These are phyloP conservation scores for Diversispora epigaea DNA, from an alignment of 192 early-diverging fungal genomes.

Conservation along the genomic window DNA sequence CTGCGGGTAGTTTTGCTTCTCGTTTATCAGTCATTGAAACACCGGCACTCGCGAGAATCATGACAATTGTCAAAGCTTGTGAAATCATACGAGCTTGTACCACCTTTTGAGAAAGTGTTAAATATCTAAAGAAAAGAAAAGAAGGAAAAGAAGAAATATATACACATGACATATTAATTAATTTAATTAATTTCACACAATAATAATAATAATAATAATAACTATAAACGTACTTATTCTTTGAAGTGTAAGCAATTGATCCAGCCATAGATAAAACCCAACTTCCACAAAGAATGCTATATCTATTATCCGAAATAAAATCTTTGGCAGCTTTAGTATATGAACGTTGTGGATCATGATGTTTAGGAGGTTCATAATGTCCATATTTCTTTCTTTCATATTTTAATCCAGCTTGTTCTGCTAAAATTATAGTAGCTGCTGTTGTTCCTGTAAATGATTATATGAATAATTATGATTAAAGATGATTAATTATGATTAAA, in stretches of 20 bases:
- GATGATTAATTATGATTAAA: too few relatives aligned
- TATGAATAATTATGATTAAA: too few relatives aligned
- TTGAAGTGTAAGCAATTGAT: slow-evolving; percentile 41
- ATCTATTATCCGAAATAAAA: not conserved
- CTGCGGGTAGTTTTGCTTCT: not conserved
- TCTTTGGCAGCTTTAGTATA: not conserved
- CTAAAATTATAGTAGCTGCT: slow-evolving; percentile 39
- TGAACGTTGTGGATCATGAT: not conserved
- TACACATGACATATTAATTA: not conserved
- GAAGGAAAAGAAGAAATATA: too few relatives aligned
- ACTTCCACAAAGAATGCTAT: slow-evolving; percentile 39
- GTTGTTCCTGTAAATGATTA: slow-evolving; percentile 29
- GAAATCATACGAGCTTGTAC: slow-evolving; percentile 76
- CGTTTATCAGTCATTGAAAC: slow-evolving; percentile 41
- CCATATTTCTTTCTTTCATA: slow-evolving; percentile 41
- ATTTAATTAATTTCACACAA: not conserved
- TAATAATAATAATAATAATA: not conserved
- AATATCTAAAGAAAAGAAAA: slow-evolving; percentile 37
- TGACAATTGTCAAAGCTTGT: slow-evolving; percentile 62
- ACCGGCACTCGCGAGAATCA: slow-evolving; percentile 59
- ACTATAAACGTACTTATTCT: slow-evolving; percentile 31
- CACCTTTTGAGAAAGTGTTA: slow-evolving; percentile 60
- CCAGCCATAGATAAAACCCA: slow-evolving; percentile 46
- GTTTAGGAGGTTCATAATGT: slow-evolving; percentile 18
- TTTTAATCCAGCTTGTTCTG: slow-evolving; percentile 37